Conservation (phyloP, 352 stramenopile species). For the Phytophthora sojae region DNA sequence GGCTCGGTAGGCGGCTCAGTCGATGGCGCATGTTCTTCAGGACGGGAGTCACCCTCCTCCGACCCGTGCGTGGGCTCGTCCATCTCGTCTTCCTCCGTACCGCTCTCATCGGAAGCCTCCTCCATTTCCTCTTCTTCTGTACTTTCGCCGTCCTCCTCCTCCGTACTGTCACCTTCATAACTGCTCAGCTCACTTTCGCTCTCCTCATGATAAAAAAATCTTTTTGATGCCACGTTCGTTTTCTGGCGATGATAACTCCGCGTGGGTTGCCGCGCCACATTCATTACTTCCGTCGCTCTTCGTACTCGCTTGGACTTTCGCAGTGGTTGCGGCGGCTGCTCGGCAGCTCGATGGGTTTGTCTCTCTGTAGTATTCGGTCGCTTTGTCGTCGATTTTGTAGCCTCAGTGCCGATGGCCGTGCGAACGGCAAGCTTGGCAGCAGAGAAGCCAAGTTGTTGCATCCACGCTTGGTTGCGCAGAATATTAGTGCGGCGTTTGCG, state of each 20-base stretch:
- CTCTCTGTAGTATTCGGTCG: slow-evolving; percentile 11
- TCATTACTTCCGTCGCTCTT: too few relatives aligned
- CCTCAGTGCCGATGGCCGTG: slow-evolving; percentile 37
- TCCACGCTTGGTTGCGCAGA: slow-evolving; percentile 83
- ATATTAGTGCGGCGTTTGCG: slow-evolving; percentile 85
- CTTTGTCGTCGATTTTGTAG: not conserved
- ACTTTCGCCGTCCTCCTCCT: not conserved
- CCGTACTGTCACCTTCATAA: not conserved
- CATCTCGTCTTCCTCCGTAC: not conserved
- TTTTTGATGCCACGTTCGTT: too few relatives aligned
- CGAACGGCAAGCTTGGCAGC: slow-evolving; percentile 65
- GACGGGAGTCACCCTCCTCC: not conserved
- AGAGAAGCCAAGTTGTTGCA: slow-evolving; percentile 80
- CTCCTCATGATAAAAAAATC: not conserved
- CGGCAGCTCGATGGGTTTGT: not conserved
- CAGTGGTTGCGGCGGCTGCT: not conserved
- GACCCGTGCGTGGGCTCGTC: not conserved
- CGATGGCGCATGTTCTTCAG: not conserved
- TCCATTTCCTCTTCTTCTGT: not conserved
- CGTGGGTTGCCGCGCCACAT: too few relatives aligned
- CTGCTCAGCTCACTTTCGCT: not conserved
- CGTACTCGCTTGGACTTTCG: not conserved
- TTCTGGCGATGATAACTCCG: too few relatives aligned
- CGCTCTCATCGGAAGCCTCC: not conserved
- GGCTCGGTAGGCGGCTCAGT: not conserved